Conservation (phyloP, 1,284 basidiomycete species). For the Apiotrichum mycotoxinovorans region DNA sequence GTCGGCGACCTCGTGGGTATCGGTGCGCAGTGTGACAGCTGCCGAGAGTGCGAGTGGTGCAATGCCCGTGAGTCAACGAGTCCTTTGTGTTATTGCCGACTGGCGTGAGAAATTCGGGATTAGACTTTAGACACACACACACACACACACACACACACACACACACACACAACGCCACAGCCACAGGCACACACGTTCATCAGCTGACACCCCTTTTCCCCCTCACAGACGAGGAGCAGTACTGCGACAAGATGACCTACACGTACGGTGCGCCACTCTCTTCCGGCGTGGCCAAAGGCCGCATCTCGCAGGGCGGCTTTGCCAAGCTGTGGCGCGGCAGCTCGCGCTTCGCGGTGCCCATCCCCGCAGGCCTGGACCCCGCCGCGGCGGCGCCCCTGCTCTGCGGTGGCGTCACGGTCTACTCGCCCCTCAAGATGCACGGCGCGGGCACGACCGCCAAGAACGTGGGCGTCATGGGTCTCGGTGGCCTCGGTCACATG, state of each 20-base stretch:
- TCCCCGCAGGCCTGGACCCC: constrained; percentile 59
- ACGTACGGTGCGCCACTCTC: constrained; percentile 10
- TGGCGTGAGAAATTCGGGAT: background rate
- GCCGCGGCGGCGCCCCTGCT: constrained; percentile 55
- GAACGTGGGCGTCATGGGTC: constrained; percentile 54
- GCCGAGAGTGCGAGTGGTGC: constrained; percentile 51
- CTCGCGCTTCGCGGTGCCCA: constrained; percentile 60
- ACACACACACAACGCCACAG: too few relatives aligned
- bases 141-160: too few relatives aligned
- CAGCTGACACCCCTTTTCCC: too few relatives aligned
- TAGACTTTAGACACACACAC: too few relatives aligned
- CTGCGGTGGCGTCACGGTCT: constrained; percentile 51
- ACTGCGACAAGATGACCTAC: background rate
- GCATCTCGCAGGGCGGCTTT: constrained; percentile 47
- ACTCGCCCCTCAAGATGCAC: constrained; percentile 51
- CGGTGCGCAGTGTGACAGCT: constrained; percentile 53
- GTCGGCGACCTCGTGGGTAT: constrained; percentile 54
- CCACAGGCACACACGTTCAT: too few relatives aligned
- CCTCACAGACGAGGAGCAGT: constrained; percentile 9
- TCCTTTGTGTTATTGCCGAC: too few relatives aligned
- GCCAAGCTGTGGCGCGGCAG: constrained; percentile 47
- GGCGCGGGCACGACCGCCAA: constrained; percentile 53
- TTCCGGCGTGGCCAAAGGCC: constrained; percentile 24
- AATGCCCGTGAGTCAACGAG: constrained; percentile 42
- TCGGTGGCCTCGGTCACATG: constrained; percentile 51